These are phyloP conservation scores for Aspergillus ibericus DNA, from an alignment of 2,329 filamentous ascomycete species.

Conservation along the genomic window DNA sequence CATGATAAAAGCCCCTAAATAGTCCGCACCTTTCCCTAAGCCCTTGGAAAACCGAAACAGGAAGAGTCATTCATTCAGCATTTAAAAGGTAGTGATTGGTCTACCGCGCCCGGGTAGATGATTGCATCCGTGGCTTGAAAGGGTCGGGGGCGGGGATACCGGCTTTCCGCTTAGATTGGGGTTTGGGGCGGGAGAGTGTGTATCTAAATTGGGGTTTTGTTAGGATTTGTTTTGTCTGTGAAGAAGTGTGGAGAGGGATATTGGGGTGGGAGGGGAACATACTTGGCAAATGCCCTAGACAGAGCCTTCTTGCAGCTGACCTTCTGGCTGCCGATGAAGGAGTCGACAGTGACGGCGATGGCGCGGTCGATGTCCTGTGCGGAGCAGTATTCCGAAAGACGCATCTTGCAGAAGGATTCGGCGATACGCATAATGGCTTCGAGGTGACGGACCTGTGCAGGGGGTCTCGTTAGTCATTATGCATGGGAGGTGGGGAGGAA, in stretches of 20 bases:
- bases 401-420: conserved; percentile 96
- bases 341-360: conserved; percentile 94
- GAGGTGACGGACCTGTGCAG: conserved; percentile 79
- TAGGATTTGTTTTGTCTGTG: conserved; percentile 5
- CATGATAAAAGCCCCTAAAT: not conserved
- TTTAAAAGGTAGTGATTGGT: not conserved
- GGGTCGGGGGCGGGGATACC: conserved; percentile 36
- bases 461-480: conserved; percentile 3
- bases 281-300: conserved; percentile 93
- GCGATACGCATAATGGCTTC: conserved; percentile 96
- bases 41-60: not conserved
- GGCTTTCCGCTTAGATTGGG: conserved; percentile 41
- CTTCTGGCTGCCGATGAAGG: conserved; percentile 94
- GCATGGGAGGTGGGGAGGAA: not conserved
- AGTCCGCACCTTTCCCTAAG: not conserved
- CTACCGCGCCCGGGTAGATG: conserved; percentile 9
- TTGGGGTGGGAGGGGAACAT: conserved; percentile 60
- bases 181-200: conserved; percentile 41
- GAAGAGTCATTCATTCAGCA: not conserved
- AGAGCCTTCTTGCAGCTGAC: conserved; percentile 96
- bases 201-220: conserved; percentile 27
- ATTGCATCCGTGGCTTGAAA: conserved; percentile 14
- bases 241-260: not conserved
- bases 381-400: conserved; percentile 92
- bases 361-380: conserved; percentile 91